Evolutionary conservation across 129 eudicot species (phyloP).

Genomic region (Pseudognaphalium luteoalbum): DNA sequence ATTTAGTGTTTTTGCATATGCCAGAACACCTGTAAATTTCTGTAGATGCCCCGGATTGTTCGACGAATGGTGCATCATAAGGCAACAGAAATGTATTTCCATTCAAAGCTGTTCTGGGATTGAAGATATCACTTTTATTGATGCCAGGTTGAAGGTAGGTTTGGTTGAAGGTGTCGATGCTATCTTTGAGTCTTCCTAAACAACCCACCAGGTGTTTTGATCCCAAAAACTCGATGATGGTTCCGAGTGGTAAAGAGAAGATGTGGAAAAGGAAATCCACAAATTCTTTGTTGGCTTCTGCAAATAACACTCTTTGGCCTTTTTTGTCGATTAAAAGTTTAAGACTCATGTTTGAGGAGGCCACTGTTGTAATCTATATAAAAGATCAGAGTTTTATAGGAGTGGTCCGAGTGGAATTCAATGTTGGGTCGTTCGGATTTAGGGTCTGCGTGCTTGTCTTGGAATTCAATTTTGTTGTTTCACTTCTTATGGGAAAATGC

Average conservation of each 20-base stretch:
- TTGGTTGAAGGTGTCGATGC: not conserved
- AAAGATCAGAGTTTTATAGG: too few relatives aligned
- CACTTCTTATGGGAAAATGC: too few relatives aligned
- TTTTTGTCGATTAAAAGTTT: constrained; percentile 14
- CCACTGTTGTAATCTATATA: not conserved
- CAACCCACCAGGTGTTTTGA: constrained; percentile 17
- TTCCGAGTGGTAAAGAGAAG: constrained; percentile 17
- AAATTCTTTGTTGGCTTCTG: constrained; percentile 11
- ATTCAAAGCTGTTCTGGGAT: not conserved
- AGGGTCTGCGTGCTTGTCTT: too few relatives aligned
- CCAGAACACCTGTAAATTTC: not conserved
- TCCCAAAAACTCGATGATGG: constrained; percentile 3
- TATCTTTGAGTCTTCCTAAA: not conserved
- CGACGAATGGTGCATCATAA: not conserved
- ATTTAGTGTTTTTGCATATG: not conserved
- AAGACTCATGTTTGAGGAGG: constrained; percentile 12
- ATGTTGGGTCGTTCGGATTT: too few relatives aligned
- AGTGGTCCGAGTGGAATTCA: too few relatives aligned
- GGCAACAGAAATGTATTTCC: not conserved
- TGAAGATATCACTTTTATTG: not conserved
- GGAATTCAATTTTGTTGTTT: too few relatives aligned
- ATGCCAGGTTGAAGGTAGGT: constrained; percentile 12
- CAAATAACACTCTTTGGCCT: constrained; percentile 5
- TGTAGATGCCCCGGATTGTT: not conserved
- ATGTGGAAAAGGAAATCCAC: constrained; percentile 17